Conservation (phyloP, 1,284 basidiomycete genomes). For the Microbotryum violaceum region DNA sequence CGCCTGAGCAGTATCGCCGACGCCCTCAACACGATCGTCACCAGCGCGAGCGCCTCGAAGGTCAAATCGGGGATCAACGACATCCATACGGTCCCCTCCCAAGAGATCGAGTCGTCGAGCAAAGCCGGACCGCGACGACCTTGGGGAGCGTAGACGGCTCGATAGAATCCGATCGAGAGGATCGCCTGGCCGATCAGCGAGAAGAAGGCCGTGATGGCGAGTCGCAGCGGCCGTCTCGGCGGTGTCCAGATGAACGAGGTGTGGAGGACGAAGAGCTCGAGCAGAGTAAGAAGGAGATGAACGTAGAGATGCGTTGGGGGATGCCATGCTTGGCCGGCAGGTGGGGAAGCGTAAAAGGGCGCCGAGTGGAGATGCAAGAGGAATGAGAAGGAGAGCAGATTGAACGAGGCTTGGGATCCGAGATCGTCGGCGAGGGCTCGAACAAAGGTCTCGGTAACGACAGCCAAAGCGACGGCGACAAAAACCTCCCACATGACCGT, state of each 20-base stretch:
- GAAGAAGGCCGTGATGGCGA: slow-evolving; percentile 18
- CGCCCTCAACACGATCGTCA: slow-evolving; percentile 13
- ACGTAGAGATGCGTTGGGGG: slow-evolving; percentile 14
- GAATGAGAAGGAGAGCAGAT: slow-evolving; percentile 30
- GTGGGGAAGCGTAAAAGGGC: neutral
- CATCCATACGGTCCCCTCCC: slow-evolving; percentile 22
- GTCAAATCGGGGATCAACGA: slow-evolving; percentile 25
- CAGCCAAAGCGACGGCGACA: slow-evolving; percentile 7
- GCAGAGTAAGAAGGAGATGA: slow-evolving; percentile 16
- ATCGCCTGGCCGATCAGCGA: slow-evolving; percentile 8
- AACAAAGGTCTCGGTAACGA: slow-evolving; percentile 20
- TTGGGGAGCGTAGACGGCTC: neutral
- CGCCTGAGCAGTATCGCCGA: slow-evolving; percentile 10
- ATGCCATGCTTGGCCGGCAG: neutral
- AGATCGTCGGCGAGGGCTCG: slow-evolving; percentile 20
- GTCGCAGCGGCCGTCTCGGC: slow-evolving; percentile 2
- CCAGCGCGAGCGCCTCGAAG: slow-evolving; percentile 10
- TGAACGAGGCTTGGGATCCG: slow-evolving; percentile 14
- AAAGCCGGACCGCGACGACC: neutral
- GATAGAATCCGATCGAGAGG: slow-evolving; percentile 12
- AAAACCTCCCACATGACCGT: slow-evolving; percentile 15
- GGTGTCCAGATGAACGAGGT: slow-evolving; percentile 14
- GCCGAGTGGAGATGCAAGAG: slow-evolving; percentile 27
- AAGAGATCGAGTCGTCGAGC: neutral
- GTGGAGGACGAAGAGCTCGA: slow-evolving; percentile 24